Base-by-base conservation (phyloP, 2,329 filamentous ascomycete genomes). In the Ceratocystis cacaofunesta region DNA sequence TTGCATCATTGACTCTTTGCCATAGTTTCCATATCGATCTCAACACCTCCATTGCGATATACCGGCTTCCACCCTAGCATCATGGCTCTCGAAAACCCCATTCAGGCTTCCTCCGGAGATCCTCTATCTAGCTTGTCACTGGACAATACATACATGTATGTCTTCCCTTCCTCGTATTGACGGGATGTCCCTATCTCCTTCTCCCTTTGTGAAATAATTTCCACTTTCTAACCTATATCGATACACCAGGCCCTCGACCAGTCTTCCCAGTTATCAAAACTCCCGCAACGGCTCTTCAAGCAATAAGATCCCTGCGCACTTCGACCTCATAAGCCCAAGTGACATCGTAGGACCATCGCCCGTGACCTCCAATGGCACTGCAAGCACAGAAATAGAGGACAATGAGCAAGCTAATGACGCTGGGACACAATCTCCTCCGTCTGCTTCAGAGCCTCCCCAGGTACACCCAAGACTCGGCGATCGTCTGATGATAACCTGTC, bases 281-380 rank as follows among this genome's bases (percentile, higher is more conserved):
- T 78, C 83, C 32, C 82, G 79, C 67, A 82, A 82, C 30, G 75
- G 75, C 68, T 80, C 80, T 36, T 77, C 77, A 3, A 36, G 32
- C 62, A 74, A 78, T 67, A 77, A 78, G 61, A 72, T 80, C 28
- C 74, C 78, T 44, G 80, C 81, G 50, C 78, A 76, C 71, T 78
- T 87, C 78, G 74, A 82, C 72, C 70, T 84, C 43, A 76, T 83
- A 74, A 81, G 84, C 75, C 80, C 87, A 68, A 86, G 81, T 72
- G 85, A 88, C 70, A 82, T 86, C 69, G 86, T 91, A 64, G 89
- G 90, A 50, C 89, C 89, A 8, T 92, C 89, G 19, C 89, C 90
- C 6, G 89, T 92, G 28, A 91, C 90, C 62, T 94, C 90, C 48
- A 92, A 89, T 72, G 88, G 89, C 67, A 94, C 90, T 28, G 88